Evolutionary conservation across 805 yeast genomes (phyloP).

Genomic region (Yarrowia sp.): DNA sequence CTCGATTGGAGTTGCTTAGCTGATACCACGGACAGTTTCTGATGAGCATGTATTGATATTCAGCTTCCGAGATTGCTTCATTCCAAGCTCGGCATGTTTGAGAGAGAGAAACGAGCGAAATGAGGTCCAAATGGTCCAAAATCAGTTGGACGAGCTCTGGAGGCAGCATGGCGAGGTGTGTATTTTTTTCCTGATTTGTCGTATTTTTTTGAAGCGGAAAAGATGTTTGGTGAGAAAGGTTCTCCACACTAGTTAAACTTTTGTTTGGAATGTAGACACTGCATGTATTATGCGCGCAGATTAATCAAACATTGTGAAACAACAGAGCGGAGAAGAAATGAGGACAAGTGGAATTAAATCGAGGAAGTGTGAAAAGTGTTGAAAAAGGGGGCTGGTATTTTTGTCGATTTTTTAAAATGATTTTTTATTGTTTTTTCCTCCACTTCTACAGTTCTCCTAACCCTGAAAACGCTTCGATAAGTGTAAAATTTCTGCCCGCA

Average conservation of each 20-base stretch:
- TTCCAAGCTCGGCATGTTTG: slow-evolving; percentile 1
- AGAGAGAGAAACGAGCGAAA: neutral
- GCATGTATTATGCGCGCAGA: neutral
- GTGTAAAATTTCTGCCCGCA: neutral
- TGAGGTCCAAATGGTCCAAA: neutral
- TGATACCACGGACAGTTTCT: neutral
- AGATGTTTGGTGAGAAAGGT: no score
- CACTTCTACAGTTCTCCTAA: no score
- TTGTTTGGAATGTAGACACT: slow-evolving; percentile 3
- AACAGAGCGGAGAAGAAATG: no score
- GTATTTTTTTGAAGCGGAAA: neutral
- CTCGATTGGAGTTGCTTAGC: neutral
- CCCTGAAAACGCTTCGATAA: slow-evolving; percentile 12
- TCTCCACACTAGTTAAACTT: neutral
- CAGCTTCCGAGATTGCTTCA: neutral
- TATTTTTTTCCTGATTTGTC: neutral
- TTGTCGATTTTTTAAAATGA: no score
- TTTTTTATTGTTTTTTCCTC: no score
- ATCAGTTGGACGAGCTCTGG: neutral
- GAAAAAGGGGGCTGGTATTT: no score
- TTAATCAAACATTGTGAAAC: no score
- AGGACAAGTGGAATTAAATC: neutral
- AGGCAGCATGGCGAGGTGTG: neutral
- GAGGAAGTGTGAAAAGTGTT: neutral
- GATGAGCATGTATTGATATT: neutral